Evolutionary conservation across 768 basidiomycete species (phyloP), one percentile per base, ranked within the genome.

Genomic region (Xerocomus brunneocitrinus): DNA sequence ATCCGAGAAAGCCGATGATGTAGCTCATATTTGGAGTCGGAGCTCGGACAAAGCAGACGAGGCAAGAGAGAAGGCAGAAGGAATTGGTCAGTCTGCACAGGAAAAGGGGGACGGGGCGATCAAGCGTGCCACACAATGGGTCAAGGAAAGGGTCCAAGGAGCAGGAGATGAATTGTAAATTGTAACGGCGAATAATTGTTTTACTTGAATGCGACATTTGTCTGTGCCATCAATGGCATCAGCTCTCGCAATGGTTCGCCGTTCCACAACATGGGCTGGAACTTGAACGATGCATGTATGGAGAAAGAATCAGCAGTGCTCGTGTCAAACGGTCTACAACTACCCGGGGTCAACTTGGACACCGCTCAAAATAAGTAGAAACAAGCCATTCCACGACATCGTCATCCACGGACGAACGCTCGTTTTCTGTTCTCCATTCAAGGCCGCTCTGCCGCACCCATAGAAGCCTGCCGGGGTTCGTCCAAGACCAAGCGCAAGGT

Each of bases 1-100:
- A n/a, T 50, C 71, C 49, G 68, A 71, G 28, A 70, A 69, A 52
- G 66, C 52, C 24, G 63, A 56, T n/a, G 66, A 69, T 5, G 64
- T 39, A 59, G 49, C 40, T 5, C 45, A 30, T 4, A 42, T 43
- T 1, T 62, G 55, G 54, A 32, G 46, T 50, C 58, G 66, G 67
- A 48, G 58, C 2, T 55, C 51, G 10, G 55, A 61, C 19, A 69
- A 68, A 43, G 67, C 50, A n/a, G 62, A 70, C 10, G 56, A 65
- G 13, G 58, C 53, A 13, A 56, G 48, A 56, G 46, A 54, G 63
- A 61, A 48, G 44, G 73, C 61, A 10, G 65, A 55, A 7, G 64
- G 71, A 2, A 67, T 55, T 3, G 62, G 61, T 35, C 52, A 60
- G 9, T 57, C 49, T 27, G 61, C 35, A 5, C 55, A 66, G 41